Conservation (phyloP, 2,329 filamentous ascomycete species). For the Rutstroemia sp. region DNA sequence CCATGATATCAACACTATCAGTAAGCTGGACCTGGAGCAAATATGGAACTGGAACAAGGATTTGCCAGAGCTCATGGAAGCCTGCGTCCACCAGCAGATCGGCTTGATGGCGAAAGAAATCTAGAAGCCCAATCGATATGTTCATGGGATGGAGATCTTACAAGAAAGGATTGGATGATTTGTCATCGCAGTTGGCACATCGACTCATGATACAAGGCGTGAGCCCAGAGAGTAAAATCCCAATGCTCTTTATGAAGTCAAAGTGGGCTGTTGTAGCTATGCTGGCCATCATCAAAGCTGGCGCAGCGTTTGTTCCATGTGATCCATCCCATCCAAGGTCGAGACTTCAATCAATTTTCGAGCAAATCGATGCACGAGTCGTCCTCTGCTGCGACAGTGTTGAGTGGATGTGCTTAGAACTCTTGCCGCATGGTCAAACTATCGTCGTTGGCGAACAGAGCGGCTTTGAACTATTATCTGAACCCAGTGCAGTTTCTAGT, state of each 20-base stretch:
- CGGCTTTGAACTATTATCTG: not conserved
- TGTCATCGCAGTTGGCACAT: not conserved
- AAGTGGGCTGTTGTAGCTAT: slow-evolving; percentile 25
- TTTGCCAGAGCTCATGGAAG: slow-evolving; percentile 3
- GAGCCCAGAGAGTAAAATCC: slow-evolving; percentile 13
- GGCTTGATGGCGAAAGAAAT: not conserved
- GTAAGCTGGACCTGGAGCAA: not conserved
- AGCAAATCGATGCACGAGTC: slow-evolving; percentile 3
- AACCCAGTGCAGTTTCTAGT: not conserved
- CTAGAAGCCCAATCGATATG: slow-evolving; percentile 10
- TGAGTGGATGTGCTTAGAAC: not conserved
- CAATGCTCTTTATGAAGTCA: slow-evolving; percentile 28
- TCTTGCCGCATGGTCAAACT: not conserved
- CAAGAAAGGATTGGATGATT: not conserved
- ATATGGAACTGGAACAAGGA: slow-evolving; percentile 16
- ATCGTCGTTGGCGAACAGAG: not conserved
- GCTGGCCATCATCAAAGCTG: slow-evolving; percentile 26
- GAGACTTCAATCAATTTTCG: slow-evolving; percentile 16
- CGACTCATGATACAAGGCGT: slow-evolving; percentile 15
- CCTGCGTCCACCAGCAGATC: slow-evolving; percentile 21
- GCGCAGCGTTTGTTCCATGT: slow-evolving; percentile 27
- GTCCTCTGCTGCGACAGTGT: slow-evolving; percentile 9
- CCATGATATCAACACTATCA: slow-evolving; percentile 3
- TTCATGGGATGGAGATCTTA: slow-evolving; percentile 5
- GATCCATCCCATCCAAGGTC: slow-evolving; percentile 25